Base-by-base conservation (phyloP, 306 rosid genomes). In the Cucumis cinereus region DNA sequence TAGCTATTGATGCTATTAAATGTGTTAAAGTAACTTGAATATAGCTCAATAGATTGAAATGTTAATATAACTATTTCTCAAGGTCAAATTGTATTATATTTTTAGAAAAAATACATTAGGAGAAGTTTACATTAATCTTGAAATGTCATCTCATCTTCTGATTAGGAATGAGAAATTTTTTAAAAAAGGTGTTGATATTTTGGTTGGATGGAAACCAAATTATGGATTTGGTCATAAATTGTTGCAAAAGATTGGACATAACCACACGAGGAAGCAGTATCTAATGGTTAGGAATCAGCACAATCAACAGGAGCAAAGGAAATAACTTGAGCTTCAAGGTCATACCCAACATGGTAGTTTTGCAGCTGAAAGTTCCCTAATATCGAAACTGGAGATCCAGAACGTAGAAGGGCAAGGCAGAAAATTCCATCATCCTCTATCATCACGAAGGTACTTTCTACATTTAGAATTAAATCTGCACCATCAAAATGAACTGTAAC, bases 281-380 rank as follows among this genome's bases (percentile, higher is more conserved):
- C 73, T 67, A 13, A 67, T 70, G 57, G 75, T 15, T 70, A 23
- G 41, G 75, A 72, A 12, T 55, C 60, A 77, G 68, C 68, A 77
- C 80, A 77, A 28, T 77, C 71, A 24, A 74, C 76, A 12, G 79
- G 78, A 62, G 74, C 76, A 41, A 81, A 81, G 62, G 84, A 81
- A 62, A 81, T 19, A 13, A 77, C 49, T 53, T 50, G 22, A 15
- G 76, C 78, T 19, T 81, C 84, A 22, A 81, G 79, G 61, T 81
- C 84, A 72, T 12, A 63, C 8, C 84, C 79, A 62, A 81, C 76
- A 45, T 26, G 54, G 35, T 40, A 72, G 70, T 72, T 72, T 50
- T 73, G 78, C 56, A 70, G 59, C 41, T 77, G 76, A 22, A 28
- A 13, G 71, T 45, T 73, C 24, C 81, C 81, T 17, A 81, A 8